Evolutionary conservation across 345 rosid genomes (phyloP).

Genomic region (Eucalyptus coolabah): DNA sequence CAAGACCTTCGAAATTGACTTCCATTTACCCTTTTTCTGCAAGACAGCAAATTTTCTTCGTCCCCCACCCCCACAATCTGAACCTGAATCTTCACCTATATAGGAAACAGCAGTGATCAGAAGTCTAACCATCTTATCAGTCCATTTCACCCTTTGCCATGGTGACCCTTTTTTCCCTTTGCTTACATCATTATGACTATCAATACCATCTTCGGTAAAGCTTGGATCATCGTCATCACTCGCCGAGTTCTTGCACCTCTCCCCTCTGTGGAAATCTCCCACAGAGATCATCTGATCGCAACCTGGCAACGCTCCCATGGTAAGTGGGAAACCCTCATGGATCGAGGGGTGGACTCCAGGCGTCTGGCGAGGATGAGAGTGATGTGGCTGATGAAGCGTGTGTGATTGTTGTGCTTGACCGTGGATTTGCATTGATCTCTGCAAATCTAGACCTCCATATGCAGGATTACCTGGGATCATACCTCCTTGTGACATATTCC

Average conservation of each 20-base stretch:
- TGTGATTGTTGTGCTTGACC: constrained; percentile 38
- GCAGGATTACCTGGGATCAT: constrained; percentile 49
- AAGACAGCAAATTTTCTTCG: constrained; percentile 65
- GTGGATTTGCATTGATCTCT: constrained; percentile 51
- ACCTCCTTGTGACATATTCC: constrained; percentile 59
- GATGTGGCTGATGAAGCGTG: constrained; percentile 40
- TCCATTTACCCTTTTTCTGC: constrained; percentile 95
- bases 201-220: constrained; percentile 60
- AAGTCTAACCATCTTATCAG: constrained; percentile 88
- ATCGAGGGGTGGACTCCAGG: constrained; percentile 20
- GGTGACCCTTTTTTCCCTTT: constrained; percentile 59
- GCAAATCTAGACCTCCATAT: constrained; percentile 67
- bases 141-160: constrained; percentile 96
- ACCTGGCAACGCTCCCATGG: constrained; percentile 48
- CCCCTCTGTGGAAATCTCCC: constrained; percentile 40
- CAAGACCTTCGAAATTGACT: constrained; percentile 77
- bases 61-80: constrained; percentile 34
- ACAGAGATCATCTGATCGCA: constrained; percentile 38
- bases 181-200: constrained; percentile 31
- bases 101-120: constrained; percentile 88
- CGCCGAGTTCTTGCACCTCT: constrained; percentile 43
- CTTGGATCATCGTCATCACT: constrained; percentile 91
- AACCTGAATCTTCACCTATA: constrained; percentile 53
- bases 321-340: constrained; percentile 59
- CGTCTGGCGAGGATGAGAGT: constrained; percentile 34